These are phyloP conservation scores for Biscogniauxia marginata DNA, from an alignment of 2,329 filamentous ascomycete species.

Conservation along the genomic window DNA sequence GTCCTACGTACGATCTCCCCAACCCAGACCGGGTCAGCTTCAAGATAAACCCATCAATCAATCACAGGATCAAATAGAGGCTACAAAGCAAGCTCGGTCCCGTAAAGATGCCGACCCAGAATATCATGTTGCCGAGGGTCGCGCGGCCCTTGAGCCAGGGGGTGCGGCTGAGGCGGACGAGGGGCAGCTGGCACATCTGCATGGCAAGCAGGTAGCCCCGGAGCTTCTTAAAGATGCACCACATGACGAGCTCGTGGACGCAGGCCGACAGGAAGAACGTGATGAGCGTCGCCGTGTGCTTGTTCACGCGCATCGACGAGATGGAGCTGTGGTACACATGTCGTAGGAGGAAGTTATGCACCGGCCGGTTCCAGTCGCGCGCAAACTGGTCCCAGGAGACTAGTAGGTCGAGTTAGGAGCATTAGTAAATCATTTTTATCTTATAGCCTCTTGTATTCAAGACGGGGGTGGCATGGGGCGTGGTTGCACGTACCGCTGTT, in stretches of 20 bases:
- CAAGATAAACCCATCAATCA: neutral
- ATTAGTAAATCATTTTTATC: neutral
- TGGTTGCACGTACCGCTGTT: conserved; percentile 45
- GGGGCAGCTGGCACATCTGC: conserved; percentile 72
- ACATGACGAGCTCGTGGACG: conserved; percentile 77
- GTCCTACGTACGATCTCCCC: too few species aligned
- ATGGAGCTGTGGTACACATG: conserved; percentile 81
- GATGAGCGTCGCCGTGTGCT: conserved; percentile 69
- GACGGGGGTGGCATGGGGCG: neutral
- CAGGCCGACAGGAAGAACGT: conserved; percentile 72
- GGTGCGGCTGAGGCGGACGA: conserved; percentile 66
- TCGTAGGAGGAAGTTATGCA: conserved; percentile 73
- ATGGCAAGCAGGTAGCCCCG: conserved; percentile 70
- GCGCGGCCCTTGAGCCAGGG: conserved; percentile 61
- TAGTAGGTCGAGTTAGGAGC: conserved; percentile 13
- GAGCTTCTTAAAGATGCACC: conserved; percentile 76
- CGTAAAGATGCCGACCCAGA: conserved; percentile 77
- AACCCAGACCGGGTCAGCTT: too few species aligned
- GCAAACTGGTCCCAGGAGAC: conserved; percentile 75
- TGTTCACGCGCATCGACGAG: conserved; percentile 67
- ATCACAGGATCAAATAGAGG: conserved; percentile 56
- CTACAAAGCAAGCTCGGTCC: conserved; percentile 68
- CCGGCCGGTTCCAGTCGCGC: conserved; percentile 76
- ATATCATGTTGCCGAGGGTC: conserved; percentile 69
- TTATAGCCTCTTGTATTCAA: neutral